phyloP scores from a whole-genome alignment of 371 early-diverging fungal species.

The Batkoa obscura region DNA sequence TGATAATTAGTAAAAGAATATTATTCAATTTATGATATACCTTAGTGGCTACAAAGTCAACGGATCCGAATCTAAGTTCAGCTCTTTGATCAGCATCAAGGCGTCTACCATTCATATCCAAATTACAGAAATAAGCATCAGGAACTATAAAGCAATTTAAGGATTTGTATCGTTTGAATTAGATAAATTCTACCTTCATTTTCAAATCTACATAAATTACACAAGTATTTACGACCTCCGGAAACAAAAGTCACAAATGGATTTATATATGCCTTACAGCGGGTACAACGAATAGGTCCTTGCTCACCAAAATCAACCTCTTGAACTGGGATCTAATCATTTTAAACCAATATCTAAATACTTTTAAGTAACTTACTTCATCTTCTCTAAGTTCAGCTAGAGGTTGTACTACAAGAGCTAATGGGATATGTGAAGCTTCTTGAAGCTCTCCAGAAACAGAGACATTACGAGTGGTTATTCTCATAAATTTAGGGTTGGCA shows the following conservation, averaged over 20 bases:
- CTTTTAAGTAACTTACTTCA: constrained; percentile 23
- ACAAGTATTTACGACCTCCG: constrained; percentile 75
- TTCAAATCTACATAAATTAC: constrained; percentile 79
- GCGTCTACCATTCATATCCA: constrained; percentile 80
- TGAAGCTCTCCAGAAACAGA: constrained; percentile 63
- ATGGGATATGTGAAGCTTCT: constrained; percentile 52
- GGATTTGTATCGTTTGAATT: constrained; percentile 3
- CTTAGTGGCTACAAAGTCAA: constrained; percentile 79
- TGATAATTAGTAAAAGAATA: constrained; percentile 17
- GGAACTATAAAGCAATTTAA: constrained; percentile 43
- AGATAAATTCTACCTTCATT: constrained; percentile 35
- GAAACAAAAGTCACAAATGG: constrained; percentile 68
- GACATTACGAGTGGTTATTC: constrained; percentile 64
- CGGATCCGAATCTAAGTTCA: constrained; percentile 68
- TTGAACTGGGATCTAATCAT: constrained; percentile 41
- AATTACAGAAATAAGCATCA: constrained; percentile 70
- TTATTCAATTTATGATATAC: constrained; percentile 18
- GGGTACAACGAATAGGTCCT: constrained; percentile 79
- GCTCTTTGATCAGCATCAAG: constrained; percentile 72
- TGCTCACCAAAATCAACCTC: constrained; percentile 75
- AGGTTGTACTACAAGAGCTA: constrained; percentile 83
- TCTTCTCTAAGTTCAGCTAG: constrained; percentile 52
- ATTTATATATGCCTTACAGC: constrained; percentile 90
- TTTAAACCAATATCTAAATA: constrained; percentile 13
- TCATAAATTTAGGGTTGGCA: constrained; percentile 81